These are phyloP conservation scores for Xylaria sp. DNA, from an alignment of 495 filamentous ascomycete genomes.

Conservation along the genomic window DNA sequence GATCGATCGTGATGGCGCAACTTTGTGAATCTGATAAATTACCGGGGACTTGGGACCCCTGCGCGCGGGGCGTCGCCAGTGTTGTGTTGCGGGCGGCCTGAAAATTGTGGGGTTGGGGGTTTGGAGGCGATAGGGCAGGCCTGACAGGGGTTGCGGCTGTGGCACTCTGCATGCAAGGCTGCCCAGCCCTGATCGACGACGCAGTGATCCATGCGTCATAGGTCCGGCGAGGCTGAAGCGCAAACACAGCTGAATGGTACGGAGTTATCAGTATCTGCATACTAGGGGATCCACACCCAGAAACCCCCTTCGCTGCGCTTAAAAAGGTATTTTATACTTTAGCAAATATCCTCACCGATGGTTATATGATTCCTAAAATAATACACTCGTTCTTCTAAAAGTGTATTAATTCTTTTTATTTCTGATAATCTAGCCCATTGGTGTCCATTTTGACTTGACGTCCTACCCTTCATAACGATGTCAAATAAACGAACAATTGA, in stretches of 20 bases:
- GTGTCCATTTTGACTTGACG: not conserved
- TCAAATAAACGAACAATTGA: conserved; percentile 58
- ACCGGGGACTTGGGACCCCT: conserved; percentile 1
- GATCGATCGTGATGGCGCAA: conserved; percentile 5
- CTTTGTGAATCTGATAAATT: conserved; percentile 18
- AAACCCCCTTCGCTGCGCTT: too few relatives aligned
- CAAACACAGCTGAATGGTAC: too few relatives aligned
- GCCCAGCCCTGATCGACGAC: conserved; percentile 14
- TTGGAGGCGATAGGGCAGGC: not conserved
- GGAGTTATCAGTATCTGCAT: too few relatives aligned
- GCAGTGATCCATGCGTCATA: conserved; percentile 26
- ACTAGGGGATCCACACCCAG: too few relatives aligned
- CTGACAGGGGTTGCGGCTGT: not conserved
- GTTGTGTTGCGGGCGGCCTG: not conserved
- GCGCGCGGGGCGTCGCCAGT: not conserved
- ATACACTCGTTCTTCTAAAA: not conserved
- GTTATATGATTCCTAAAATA: too few relatives aligned
- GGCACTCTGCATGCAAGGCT: conserved; percentile 27
- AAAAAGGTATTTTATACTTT: too few relatives aligned
- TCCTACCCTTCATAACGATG: conserved; percentile 27
- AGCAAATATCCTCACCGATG: not conserved
- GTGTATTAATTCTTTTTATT: not conserved
- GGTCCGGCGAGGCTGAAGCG: conserved; percentile 27
- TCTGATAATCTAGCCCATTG: not conserved
- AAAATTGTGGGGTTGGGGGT: not conserved